A percentile compares a stretch with the other conserved stretches of the same genome.
phyloP scores from a whole-genome alignment of 2,329 filamentous ascomycete species.

The Cytospora schulzeri region DNA sequence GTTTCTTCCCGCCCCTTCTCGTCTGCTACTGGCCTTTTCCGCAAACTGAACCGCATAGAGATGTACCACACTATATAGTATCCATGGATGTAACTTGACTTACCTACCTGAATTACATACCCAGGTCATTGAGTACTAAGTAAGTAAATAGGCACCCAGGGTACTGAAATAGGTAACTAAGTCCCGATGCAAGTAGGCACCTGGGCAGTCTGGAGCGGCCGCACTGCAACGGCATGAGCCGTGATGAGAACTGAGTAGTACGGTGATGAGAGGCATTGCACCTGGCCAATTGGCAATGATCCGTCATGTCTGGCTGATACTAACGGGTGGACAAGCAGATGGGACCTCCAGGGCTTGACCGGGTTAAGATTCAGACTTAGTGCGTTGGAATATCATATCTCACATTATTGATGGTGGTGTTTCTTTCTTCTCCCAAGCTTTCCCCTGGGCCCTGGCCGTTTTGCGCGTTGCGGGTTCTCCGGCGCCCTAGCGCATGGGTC shows the following conservation, averaged over 20 bases:
- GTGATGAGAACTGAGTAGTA: constrained; percentile 6
- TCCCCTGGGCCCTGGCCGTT: neutral
- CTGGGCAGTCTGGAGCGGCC: neutral
- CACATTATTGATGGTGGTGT: neutral
- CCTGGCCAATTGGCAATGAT: constrained; percentile 7
- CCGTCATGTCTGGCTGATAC: neutral
- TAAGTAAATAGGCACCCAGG: too few relatives aligned
- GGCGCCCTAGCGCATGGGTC: neutral
- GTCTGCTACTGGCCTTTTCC: neutral
- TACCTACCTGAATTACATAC: neutral
- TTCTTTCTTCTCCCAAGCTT: neutral
- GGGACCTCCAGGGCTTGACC: neutral
- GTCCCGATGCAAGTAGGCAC: neutral
- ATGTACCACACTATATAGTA: too few relatives aligned
- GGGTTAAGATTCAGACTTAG: neutral
- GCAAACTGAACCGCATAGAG: too few relatives aligned
- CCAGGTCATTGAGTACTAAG: neutral
- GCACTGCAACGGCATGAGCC: neutral
- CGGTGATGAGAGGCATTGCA: constrained; percentile 7
- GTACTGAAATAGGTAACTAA: neutral
- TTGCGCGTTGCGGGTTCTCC: neutral
- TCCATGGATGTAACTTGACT: too few relatives aligned
- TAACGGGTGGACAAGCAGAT: neutral
- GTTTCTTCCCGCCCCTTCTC: neutral
- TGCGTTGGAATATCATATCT: neutral